Conservation (phyloP, 2,329 filamentous ascomycete species). For the Verticillium dahliae region DNA sequence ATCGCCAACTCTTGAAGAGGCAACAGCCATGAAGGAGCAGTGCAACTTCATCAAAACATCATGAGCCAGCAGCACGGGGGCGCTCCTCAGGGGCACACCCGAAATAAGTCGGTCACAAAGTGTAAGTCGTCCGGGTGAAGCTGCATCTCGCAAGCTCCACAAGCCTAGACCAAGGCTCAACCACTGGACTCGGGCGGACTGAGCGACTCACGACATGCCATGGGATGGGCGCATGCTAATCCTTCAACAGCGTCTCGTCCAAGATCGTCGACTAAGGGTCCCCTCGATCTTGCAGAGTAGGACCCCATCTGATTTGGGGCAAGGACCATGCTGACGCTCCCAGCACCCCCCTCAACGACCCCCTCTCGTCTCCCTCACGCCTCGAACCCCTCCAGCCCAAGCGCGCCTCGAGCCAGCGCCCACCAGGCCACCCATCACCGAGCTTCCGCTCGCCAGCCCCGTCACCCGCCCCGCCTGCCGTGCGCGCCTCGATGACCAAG, state of each 20-base stretch:
- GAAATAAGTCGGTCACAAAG: slow-evolving; percentile 30
- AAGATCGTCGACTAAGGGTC: slow-evolving; percentile 68
- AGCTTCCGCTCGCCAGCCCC: slow-evolving; percentile 16
- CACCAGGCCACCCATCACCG: slow-evolving; percentile 13
- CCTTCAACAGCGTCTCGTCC: slow-evolving; percentile 44
- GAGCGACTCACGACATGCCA: background rate
- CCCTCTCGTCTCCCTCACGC: slow-evolving; percentile 5
- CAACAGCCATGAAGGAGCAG: background rate
- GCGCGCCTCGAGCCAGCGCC: slow-evolving; percentile 9
- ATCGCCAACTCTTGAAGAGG: too few species aligned
- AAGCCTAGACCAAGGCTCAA: background rate
- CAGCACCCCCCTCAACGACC: slow-evolving; percentile 13
- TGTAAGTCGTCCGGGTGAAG: slow-evolving; percentile 17
- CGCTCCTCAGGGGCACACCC: slow-evolving; percentile 19
- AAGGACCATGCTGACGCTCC: slow-evolving; percentile 16
- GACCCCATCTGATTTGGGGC: slow-evolving; percentile 18
- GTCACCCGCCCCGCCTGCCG: slow-evolving; percentile 25
- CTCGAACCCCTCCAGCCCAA: slow-evolving; percentile 14
- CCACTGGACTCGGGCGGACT: background rate
- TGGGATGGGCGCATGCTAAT: too few species aligned
- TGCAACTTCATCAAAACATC: background rate
- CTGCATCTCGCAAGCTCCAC: background rate
- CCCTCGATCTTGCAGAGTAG: slow-evolving; percentile 70
- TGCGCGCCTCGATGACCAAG: slow-evolving; percentile 38
- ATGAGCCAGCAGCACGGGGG: background rate